A percentile compares a stretch with the other conserved stretches of the same genome.
Conservation (phyloP, 441 rosid species). For the Mallotus japonicus region DNA sequence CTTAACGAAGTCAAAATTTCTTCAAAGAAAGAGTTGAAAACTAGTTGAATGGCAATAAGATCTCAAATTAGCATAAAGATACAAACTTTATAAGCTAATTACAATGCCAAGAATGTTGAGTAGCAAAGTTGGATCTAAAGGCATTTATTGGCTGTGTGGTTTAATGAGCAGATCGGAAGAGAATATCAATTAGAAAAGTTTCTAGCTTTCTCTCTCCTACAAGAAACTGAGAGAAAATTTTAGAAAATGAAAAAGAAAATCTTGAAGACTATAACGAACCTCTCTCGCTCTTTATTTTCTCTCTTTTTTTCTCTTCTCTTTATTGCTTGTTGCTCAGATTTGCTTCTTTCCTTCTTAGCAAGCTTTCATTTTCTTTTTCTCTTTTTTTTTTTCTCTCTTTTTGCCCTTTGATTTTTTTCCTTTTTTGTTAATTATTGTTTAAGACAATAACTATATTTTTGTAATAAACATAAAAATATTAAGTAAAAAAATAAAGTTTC, state of each 20-base stretch:
- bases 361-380: slow-evolving; percentile 30
- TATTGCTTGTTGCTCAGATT: slow-evolving; percentile 38
- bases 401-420: slow-evolving; percentile 18
- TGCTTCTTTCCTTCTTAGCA: slow-evolving; percentile 53
- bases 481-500: background rate
- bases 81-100: slow-evolving; percentile 20
- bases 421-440: slow-evolving; percentile 13
- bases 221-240: slow-evolving; percentile 26
- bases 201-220: slow-evolving; percentile 42
- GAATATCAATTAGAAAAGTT: slow-evolving; percentile 16
- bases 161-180: slow-evolving; percentile 18
- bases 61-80: slow-evolving; percentile 23
- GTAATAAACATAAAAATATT: background rate
- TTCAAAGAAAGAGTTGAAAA: slow-evolving; percentile 8
- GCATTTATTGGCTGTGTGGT: slow-evolving; percentile 22
- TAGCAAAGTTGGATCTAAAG: slow-evolving; percentile 40
- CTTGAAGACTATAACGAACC: slow-evolving; percentile 29
- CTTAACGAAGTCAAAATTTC: slow-evolving; percentile 19
- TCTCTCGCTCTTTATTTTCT: slow-evolving; percentile 5
- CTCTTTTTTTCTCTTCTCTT: slow-evolving; percentile 16
- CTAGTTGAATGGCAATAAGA: slow-evolving; percentile 28
- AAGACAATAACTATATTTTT: background rate
- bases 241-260: slow-evolving; percentile 12
- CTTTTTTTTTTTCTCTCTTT: background rate
- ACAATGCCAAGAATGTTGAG: slow-evolving; percentile 30